phyloP scores from a whole-genome alignment of 768 basidiomycete genomes.

The Psilocybe azurescens region DNA sequence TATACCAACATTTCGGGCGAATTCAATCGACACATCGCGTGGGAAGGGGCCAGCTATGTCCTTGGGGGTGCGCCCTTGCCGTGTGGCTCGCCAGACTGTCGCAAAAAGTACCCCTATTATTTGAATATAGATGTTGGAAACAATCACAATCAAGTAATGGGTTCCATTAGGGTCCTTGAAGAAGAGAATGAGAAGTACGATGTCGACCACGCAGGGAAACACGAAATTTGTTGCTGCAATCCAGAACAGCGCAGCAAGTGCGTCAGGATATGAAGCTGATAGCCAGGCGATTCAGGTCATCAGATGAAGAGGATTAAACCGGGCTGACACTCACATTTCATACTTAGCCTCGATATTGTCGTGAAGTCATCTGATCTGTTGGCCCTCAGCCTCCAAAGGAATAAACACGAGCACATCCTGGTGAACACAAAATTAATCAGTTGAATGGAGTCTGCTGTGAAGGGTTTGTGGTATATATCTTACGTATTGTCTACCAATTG shows the following conservation, averaged over 20 bases:
- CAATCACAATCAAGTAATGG: not conserved
- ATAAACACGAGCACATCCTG: not conserved
- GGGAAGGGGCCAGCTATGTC: no score
- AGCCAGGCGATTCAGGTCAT: not conserved
- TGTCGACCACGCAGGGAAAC: not conserved
- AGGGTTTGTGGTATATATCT: not conserved
- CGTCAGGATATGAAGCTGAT: not conserved
- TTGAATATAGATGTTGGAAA: not conserved
- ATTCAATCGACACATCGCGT: no score
- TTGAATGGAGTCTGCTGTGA: not conserved
- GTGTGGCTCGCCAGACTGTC: not conserved
- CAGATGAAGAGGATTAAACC: not conserved
- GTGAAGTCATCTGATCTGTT: not conserved
- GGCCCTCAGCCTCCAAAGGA: not conserved
- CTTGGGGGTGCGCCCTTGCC: no score
- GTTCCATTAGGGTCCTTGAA: not conserved
- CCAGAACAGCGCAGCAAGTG: not conserved
- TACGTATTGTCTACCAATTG: not conserved
- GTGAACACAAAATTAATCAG: not conserved
- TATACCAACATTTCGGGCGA: no score
- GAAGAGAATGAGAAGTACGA: not conserved
- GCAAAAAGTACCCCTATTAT: constrained; percentile 1
- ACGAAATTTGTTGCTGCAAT: not conserved
- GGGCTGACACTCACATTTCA: not conserved
- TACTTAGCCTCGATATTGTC: not conserved